Percentiles rank a stretch among this genome's conserved stretches.
phyloP scores from a whole-genome alignment of 2,329 filamentous ascomycete species.

The Arachnomyces sp. region DNA sequence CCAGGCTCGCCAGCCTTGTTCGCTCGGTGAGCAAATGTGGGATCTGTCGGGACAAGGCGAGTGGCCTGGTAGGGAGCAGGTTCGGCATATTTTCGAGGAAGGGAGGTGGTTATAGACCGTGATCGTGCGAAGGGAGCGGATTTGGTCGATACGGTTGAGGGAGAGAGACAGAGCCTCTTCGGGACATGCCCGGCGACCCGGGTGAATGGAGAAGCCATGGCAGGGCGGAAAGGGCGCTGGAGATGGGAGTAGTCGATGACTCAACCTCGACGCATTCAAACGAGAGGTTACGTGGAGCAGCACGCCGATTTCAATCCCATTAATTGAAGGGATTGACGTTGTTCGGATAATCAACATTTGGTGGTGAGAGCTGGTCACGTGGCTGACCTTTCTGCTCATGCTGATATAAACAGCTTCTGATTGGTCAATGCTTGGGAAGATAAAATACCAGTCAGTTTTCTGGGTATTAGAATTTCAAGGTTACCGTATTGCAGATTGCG shows the following conservation, averaged over 20 bases:
- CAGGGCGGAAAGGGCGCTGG: constrained; percentile 14
- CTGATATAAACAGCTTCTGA: no score
- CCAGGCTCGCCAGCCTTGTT: constrained; percentile 33
- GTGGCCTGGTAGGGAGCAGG: constrained; percentile 42
- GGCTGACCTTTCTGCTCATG: not conserved
- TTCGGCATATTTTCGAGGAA: constrained; percentile 46
- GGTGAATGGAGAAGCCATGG: constrained; percentile 54
- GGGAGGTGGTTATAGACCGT: constrained; percentile 49
- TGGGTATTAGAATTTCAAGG: no score
- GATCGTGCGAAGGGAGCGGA: constrained; percentile 35
- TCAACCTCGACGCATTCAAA: constrained; percentile 31
- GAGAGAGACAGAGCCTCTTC: constrained; percentile 50
- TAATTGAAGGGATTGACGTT: not conserved
- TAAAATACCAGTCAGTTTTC: no score
- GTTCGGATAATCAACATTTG: not conserved
- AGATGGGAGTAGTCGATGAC: constrained; percentile 21
- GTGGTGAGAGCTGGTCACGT: not conserved
- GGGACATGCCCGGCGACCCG: constrained; percentile 52
- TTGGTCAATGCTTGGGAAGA: no score
- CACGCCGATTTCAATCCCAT: not conserved
- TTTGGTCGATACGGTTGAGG: constrained; percentile 34
- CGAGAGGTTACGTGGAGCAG: constrained; percentile 1
- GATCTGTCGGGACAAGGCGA: constrained; percentile 50
- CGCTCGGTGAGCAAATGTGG: constrained; percentile 42
- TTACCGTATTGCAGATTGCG: no score